Evolutionary conservation across 768 basidiomycete species (phyloP), one percentile per base, ranked within the genome.

Genomic region (Postia placenta): DNA sequence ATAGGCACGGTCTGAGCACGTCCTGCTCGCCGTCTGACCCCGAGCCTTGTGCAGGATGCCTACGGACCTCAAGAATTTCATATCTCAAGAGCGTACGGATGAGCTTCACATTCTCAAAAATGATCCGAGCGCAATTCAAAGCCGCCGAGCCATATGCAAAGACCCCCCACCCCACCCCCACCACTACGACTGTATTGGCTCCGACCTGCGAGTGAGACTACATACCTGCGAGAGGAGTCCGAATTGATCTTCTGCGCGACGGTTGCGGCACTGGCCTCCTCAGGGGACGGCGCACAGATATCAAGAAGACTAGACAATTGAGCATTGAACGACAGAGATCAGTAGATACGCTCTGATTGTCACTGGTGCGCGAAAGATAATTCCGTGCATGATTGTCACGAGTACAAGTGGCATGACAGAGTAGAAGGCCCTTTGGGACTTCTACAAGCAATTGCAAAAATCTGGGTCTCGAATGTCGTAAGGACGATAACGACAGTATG

Each of bases 61-160:
- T 33, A 22, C 17, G 37, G 46, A 75, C 76, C 66, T 75, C 68
- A 11, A 64, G 56, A 1, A 65, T 66, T 40, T 62, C 61, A 23
- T 60, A 60, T 33, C 61, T 56, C 47, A 68, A 56, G 44, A 78
- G 57, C 33, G 61, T 59, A 23, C 60, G 45, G 11, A 76, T 47
- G 19, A 77, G 57, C 20, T 52, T 55, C 11, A 48, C 56, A 6
- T 61, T 63, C 40, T 57, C 67, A 28, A 81, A 71, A 7, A 74
- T 67, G 5, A 79, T 55, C 45, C 81, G 69, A 11, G 76, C 79
- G 52, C 80, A 83, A 58, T 85, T 85, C 58, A 85, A 63, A 1
- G 79, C 78, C 22, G 84, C 83, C 22, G 86, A 69, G 15, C 85
- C 85, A 52, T 85, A 86, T 2, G 82, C 73, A 37, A 83, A 77